These are phyloP conservation scores for Aureobasidium musti DNA, from an alignment of 2,329 filamentous ascomycete species.

Conservation along the genomic window DNA sequence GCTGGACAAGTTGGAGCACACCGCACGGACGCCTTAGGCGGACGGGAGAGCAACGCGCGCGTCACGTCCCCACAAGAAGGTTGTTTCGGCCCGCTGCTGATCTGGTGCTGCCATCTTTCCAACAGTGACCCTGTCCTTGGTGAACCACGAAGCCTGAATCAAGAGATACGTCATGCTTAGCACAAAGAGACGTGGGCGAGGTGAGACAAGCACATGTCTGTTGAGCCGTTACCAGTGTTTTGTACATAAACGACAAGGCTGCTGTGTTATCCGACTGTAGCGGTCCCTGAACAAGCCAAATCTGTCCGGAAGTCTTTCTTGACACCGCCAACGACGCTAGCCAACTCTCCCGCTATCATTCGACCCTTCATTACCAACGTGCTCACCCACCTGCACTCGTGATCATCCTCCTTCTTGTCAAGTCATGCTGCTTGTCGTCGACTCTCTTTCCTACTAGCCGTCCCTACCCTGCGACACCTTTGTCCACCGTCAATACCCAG, in stretches of 20 bases:
- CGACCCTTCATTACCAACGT: conserved; percentile 11
- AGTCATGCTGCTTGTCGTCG: neutral
- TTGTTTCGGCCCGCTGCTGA: conserved; percentile 15
- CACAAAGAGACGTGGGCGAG: neutral
- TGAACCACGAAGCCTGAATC: neutral
- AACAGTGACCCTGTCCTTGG: neutral
- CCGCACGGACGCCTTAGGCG: neutral
- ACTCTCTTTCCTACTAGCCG: neutral
- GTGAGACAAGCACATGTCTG: conserved; percentile 12
- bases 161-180: conserved; percentile 1
- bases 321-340: conserved; percentile 2
- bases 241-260: conserved; percentile 1
- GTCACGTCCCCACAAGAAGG: conserved; percentile 6
- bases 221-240: neutral
- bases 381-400: conserved; percentile 12
- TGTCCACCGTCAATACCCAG: neutral
- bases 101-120: neutral
- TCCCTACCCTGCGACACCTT: neutral
- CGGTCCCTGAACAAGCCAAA: neutral
- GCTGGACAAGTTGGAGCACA: conserved; percentile 7
- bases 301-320: neutral
- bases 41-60: conserved; percentile 13
- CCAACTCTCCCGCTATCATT: conserved; percentile 20
- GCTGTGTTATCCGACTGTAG: neutral
- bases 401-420: neutral